Conservation (phyloP, 2,329 filamentous ascomycete species). For the Calonectria pseudoreteaudii region DNA sequence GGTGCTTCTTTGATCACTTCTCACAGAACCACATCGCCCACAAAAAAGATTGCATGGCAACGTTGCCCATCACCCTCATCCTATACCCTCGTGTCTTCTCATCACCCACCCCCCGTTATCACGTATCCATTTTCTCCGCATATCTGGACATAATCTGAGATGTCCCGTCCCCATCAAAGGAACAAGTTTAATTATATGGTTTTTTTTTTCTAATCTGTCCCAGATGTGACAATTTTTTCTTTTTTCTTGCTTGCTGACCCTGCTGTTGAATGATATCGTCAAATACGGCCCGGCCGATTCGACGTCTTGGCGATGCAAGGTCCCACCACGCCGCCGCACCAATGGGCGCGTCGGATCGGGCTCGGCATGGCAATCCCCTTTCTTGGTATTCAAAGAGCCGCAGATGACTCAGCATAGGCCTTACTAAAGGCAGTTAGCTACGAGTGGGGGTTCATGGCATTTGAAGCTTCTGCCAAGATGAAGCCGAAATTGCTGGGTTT, state of each 20-base stretch:
- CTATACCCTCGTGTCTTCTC: not conserved
- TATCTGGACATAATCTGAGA: not conserved
- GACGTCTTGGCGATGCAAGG: constrained; percentile 1
- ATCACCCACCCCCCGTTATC: not conserved
- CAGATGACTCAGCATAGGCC: not conserved
- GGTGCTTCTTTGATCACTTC: not conserved
- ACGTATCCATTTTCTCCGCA: constrained; percentile 5
- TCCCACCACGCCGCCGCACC: not conserved
- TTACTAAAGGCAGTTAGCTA: not conserved
- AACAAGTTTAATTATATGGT: constrained; percentile 9
- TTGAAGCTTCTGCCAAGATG: not conserved
- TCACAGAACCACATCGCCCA: constrained; percentile 1
- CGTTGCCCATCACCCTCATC: not conserved
- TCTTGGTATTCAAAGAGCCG: not conserved
- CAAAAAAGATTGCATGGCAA: not conserved
- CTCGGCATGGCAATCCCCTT: not conserved
- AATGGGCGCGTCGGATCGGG: not conserved
- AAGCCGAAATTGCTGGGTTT: not conserved
- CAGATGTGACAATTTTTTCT: too few species aligned
- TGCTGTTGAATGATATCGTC: not conserved
- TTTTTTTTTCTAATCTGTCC: not conserved
- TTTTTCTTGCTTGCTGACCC: not conserved
- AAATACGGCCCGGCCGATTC: not conserved
- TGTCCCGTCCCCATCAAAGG: not conserved
- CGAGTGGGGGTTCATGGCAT: not conserved